Percentiles rank a stretch among this genome's conserved stretches.
Conservation (phyloP, 2,329 filamentous ascomycete species). For the Myriosclerotinia scirpicola region DNA sequence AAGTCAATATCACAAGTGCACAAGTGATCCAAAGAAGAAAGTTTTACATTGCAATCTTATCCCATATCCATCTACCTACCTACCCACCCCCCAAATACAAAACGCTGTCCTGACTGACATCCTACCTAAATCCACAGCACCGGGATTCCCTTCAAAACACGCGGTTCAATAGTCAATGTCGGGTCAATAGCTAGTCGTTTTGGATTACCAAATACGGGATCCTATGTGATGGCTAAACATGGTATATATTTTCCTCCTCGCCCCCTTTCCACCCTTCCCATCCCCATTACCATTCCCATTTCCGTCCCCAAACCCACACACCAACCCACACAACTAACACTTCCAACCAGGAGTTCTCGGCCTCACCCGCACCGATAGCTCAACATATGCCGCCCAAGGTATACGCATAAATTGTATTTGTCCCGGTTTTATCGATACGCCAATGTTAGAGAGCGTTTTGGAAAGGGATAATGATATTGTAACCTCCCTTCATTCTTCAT, state of each 20-base stretch:
- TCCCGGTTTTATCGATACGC: conserved; percentile 34
- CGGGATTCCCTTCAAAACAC: conserved; percentile 30
- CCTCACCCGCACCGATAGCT: conserved; percentile 39
- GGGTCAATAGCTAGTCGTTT: conserved; percentile 26
- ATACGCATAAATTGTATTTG: conserved; percentile 34
- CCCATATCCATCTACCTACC: not conserved
- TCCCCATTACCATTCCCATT: not conserved
- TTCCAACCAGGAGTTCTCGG: conserved; percentile 36
- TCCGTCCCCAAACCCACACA: too few species aligned
- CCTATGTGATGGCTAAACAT: conserved; percentile 34
- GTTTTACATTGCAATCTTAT: not conserved
- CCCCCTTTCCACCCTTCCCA: not conserved
- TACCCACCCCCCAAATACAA: not conserved
- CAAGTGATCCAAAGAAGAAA: not conserved
- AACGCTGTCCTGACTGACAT: not conserved
- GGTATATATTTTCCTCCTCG: not conserved
- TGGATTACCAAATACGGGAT: conserved; percentile 18
- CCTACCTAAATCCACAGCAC: conserved; percentile 26
- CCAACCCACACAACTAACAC: not conserved
- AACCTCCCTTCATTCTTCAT: not conserved
- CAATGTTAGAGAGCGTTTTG: conserved; percentile 20
- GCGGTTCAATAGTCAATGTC: conserved; percentile 40
- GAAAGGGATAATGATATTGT: conserved; percentile 17
- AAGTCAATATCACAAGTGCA: too few species aligned
- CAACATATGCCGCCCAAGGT: conserved; percentile 34